Base-by-base conservation (phyloP, 331 rosid genomes). In the Pyracantha coccinea region DNA sequence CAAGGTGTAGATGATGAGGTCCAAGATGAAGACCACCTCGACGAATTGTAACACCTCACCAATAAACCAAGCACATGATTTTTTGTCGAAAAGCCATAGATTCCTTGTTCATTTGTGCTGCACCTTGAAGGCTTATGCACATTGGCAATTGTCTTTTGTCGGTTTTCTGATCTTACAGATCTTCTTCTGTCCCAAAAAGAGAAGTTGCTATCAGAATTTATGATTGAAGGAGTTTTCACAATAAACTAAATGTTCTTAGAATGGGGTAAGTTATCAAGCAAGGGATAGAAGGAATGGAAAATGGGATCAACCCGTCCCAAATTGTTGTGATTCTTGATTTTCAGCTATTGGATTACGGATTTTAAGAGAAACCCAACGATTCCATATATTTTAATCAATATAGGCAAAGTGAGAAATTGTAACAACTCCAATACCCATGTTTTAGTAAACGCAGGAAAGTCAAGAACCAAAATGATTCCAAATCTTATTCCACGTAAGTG, bases 81-180 rank as follows among this genome's bases (percentile, higher is more conserved):
- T 47, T 77, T 75, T 63, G 66, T 80, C 61, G 81, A 67, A 68
- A 70, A 41, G 65, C 59, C 73, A 29, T 66, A 71, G 12, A 60
- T 70, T 76, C 71, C 73, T 75, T 83, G 83, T 78, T 85, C 83
- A 71, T 71, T 76, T 24, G 78, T 67, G 63, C 35, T 68, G 75
- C 52, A 72, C 57, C 81, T 84, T 74, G 80, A 67, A n/a, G 50
- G 54, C 69, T 72, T 76, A 70, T 76, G 75, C 61, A 83, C 68
- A 66, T 53, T 72, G 15, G 70, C 71, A n/a, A 45, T 32, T 41
- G 71, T 68, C 29, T 32, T 73, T 71, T 71, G 83, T 72, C 85
- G 73, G 86, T 76, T 33, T 38, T 81, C 84, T 79, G 72, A 76
- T 75, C 78, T 76, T 8, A 68, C 59, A 50, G 74, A 85, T 74